phyloP scores from a whole-genome alignment of 1,284 basidiomycete genomes.

The Cutaneotrichosporon dermatis region DNA sequence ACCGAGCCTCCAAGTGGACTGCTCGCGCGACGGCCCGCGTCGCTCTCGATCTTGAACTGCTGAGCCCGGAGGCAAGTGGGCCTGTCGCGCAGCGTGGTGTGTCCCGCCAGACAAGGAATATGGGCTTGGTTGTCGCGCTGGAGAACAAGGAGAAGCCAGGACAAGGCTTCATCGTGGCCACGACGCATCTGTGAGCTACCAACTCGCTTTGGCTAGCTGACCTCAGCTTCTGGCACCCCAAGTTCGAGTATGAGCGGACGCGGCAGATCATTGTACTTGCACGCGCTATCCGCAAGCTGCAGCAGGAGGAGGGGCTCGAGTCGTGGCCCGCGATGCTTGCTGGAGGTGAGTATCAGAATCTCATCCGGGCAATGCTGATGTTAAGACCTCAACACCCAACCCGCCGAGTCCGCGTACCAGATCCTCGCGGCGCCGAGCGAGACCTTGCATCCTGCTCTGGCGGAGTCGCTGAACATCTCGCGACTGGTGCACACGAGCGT shows the following conservation, averaged over 20 bases:
- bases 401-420: constrained; percentile 77
- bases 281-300: constrained; percentile 62
- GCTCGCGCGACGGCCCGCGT: constrained; percentile 42
- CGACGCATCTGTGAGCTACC: constrained; percentile 55
- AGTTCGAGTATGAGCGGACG: constrained; percentile 82
- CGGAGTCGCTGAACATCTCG: constrained; percentile 58
- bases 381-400: constrained; percentile 87
- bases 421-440: constrained; percentile 62
- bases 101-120: constrained; percentile 75
- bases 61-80: constrained; percentile 1
- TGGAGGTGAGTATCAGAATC: constrained; percentile 60
- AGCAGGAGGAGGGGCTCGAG: constrained; percentile 51
- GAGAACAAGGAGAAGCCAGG: constrained; percentile 48
- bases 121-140: constrained; percentile 69
- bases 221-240: constrained; percentile 97
- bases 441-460: constrained; percentile 56
- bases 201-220: not conserved
- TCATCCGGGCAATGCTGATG: constrained; percentile 3
- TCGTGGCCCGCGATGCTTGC: constrained; percentile 75
- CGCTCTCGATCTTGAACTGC: constrained; percentile 14
- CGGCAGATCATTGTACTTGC: constrained; percentile 60
- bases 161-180: constrained; percentile 59
- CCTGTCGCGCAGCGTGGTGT: constrained; percentile 50
- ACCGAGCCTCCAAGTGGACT: constrained; percentile 56
- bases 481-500: constrained; percentile 77